Percentiles rank a stretch among this genome's conserved stretches.
These are phyloP conservation scores for Lentinula raphanica DNA, from an alignment of 768 basidiomycete species.

Conservation along the genomic window DNA sequence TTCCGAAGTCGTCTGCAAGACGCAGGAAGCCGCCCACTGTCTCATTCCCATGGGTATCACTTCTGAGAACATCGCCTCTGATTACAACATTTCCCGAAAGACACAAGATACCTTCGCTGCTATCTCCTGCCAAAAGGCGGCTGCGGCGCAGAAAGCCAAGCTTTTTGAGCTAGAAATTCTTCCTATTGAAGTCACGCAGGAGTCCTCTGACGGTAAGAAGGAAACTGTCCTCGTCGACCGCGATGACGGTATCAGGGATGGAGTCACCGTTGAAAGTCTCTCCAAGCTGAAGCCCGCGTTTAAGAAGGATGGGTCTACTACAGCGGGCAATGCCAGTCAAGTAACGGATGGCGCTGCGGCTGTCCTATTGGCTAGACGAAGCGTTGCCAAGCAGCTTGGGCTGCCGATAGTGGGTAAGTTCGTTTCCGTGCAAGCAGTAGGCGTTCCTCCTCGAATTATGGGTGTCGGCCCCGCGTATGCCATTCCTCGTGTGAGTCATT, in stretches of 20 bases:
- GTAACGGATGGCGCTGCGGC: conserved; percentile 92
- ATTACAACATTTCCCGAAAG: conserved; percentile 68
- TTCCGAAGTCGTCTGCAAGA: conserved; percentile 60
- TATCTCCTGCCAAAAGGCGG: conserved; percentile 78
- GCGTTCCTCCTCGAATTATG: conserved; percentile 86
- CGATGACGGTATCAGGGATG: conserved; percentile 88
- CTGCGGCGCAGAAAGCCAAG: conserved; percentile 72
- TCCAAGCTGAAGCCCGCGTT: conserved; percentile 83
- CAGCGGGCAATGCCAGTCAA: conserved; percentile 86
- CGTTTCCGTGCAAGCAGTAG: conserved; percentile 60
- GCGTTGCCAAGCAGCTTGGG: conserved; percentile 73
- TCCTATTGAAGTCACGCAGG: conserved; percentile 66
- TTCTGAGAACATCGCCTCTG: conserved; percentile 82
- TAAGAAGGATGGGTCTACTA: conserved; percentile 65
- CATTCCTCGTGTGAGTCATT: conserved; percentile 48
- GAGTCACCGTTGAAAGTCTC: conserved; percentile 74
- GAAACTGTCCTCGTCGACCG: conserved; percentile 63
- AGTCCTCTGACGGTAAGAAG: conserved; percentile 71
- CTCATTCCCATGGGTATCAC: conserved; percentile 89
- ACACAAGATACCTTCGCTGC: conserved; percentile 83
- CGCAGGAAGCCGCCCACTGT: conserved; percentile 73
- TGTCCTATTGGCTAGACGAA: conserved; percentile 76
- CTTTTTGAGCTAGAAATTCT: conserved; percentile 82
- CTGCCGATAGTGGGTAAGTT: conserved; percentile 88
- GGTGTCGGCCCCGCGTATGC: conserved; percentile 89